Evolutionary conservation across 495 filamentous ascomycete genomes (phyloP), one percentile per base, ranked within the genome.

Genomic region (Oleoguttula mirabilis): DNA sequence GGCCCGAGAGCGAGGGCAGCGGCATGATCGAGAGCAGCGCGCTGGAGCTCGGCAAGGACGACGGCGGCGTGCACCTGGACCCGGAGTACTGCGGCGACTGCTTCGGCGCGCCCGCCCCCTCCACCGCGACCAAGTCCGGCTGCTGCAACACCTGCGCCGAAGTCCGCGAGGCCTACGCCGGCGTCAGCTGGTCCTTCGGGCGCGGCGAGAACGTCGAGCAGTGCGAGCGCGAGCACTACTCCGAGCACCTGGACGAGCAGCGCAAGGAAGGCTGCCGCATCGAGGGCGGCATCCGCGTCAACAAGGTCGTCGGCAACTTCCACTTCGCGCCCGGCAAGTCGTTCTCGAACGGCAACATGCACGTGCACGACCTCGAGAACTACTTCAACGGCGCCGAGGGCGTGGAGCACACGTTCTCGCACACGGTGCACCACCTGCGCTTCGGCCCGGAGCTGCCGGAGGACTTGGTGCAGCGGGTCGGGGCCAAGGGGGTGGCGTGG

Each of bases 261-360:
- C 75, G 86, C 19, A 70, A 76, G 12, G 92, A 99, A 58, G 90
- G 90, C 21, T 99, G 90, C 61, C 85, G 93, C 21, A 81, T 99
- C 45, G 88, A 95, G 54, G 90, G 90, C 44, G 80, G 76, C 10
- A 71, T 99, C 46, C 80, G 83, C 21, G 90, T 99, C 32, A 99
- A 96, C 68, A 99, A 98, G 60, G 90, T 99, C 2, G 71, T 96
- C 40, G 90, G 90, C 32, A 99, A 99, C 65, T 99, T 99, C 74
- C 90, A 99, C 64, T 82, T 99, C 54, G 92, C 90, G 1, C 92
- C 90, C 1, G 90, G 90, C 55, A 79, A 86, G 61, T 85, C 77
- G 57, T 96, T 94, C 71, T 86, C 78, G 52, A 90, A 81, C 56
- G 83, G 83, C 39, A 90, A 94, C 63, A 79, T 95, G 77, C 90